phyloP scores from a whole-genome alignment of 352 stramenopile species.

The Pythium diclinum region DNA sequence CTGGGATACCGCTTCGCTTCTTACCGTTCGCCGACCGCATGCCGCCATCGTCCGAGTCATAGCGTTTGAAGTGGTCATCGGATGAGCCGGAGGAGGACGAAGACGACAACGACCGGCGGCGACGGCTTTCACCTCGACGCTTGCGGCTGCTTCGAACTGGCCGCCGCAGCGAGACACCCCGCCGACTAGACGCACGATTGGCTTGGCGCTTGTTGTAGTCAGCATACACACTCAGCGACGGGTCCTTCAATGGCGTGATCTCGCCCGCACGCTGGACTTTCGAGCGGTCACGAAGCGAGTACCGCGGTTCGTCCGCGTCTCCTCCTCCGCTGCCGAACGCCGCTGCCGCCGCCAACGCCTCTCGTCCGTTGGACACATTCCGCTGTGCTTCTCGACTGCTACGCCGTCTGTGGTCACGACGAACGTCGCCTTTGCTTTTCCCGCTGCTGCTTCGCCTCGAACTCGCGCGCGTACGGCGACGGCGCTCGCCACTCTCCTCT shows the following conservation, averaged over 20 bases:
- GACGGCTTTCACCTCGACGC: constrained; percentile 20
- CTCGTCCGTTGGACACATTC: constrained; percentile 16
- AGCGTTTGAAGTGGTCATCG: constrained; percentile 52
- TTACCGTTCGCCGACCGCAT: constrained; percentile 56
- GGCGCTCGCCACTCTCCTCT: background rate
- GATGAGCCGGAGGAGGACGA: constrained; percentile 39
- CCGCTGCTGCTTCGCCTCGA: constrained; percentile 4
- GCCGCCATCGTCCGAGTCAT: constrained; percentile 62
- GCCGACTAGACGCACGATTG: constrained; percentile 26
- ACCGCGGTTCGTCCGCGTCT: constrained; percentile 40
- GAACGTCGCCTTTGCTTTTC: background rate
- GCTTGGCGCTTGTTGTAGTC: constrained; percentile 69
- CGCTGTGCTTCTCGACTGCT: constrained; percentile 8
- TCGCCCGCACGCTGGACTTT: constrained; percentile 49
- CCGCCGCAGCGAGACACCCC: constrained; percentile 25
- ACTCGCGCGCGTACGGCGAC: background rate
- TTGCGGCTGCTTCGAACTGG: constrained; percentile 26
- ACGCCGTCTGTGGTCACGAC: background rate
- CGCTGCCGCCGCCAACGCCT: background rate
- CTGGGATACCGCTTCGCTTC: constrained; percentile 28
- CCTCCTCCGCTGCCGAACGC: background rate
- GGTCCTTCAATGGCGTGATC: constrained; percentile 29
- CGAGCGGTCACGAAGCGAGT: constrained; percentile 67
- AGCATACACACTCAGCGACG: constrained; percentile 42
- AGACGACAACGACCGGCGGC: constrained; percentile 37